Base-by-base conservation (phyloP, 2,329 filamentous ascomycete species). In the Aspergillus carbonarius region DNA sequence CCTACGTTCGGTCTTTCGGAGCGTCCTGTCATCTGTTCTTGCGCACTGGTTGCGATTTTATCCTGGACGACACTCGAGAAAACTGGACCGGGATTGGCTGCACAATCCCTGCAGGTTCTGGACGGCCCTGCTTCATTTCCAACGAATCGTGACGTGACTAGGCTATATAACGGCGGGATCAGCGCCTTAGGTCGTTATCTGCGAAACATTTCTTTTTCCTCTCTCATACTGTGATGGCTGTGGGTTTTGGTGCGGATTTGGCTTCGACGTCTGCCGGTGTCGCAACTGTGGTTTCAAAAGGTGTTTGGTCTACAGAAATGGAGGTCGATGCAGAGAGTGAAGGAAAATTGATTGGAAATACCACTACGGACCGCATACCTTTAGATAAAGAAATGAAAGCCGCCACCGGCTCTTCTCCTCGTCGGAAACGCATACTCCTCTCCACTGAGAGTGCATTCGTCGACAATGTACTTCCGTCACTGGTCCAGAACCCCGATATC, bases 371-470 rank as follows among this genome's bases (percentile, higher is more conserved):
- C 34, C 37, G n/a, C 15, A 47, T 32, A 20, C 51, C 13, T 6
- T 34, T 54, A 20, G 32, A 55, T 39, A 48, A 57, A 32, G 12
- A 42, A 32, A 20, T 51, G 34, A 57, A 59, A 40, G 30, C 51
- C 32, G 34, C 23, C 53, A 8, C 12, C 27, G 42, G 30, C 39
- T 25, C 55, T 34, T 51, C 55, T 27, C 20, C 39, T 39, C 64
- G 64, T 30, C 63, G 64, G 35, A 65, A 63, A 63, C 64, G 61
- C 9, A 52, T 66, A 40, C 59, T 66, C 6, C 62, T 66, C 3
- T 66, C 64, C 17, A 78, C 76, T 0, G 75, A 74, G 51, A 74
- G 74, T 30, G 70, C 72, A 6, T 77, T 78, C 55, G 73, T 73
- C 54, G 73, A 75, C 32, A 70, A 70, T 32, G 66, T 77, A 9